Conservation (phyloP, 2,329 filamentous ascomycete genomes). For the Trichoderma pleuroti region DNA sequence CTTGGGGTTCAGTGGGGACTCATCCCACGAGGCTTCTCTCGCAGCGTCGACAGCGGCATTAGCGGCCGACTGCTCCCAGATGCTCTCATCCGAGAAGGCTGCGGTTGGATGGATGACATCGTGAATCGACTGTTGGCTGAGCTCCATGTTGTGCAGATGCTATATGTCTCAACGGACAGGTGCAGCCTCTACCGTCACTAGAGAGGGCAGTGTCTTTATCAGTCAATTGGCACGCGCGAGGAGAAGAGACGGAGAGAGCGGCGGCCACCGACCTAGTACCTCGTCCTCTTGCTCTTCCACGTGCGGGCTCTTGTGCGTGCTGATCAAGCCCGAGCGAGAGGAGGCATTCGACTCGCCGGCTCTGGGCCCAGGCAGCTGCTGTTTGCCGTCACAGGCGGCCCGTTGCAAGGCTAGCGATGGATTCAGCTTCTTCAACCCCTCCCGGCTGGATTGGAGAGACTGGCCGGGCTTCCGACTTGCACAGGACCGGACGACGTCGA, state of each 20-base stretch:
- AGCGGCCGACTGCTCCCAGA: background rate
- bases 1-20: conserved; percentile 55
- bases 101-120: conserved; percentile 58
- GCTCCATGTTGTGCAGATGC: conserved; percentile 43
- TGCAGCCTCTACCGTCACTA: background rate
- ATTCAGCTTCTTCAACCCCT: conserved; percentile 8
- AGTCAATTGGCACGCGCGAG: background rate
- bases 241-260: background rate
- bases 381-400: conserved; percentile 4
- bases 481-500: background rate
- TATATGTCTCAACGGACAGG: conserved; percentile 17
- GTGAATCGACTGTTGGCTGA: conserved; percentile 50
- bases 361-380: background rate
- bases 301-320: background rate
- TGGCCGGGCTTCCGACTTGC: background rate
- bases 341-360: background rate
- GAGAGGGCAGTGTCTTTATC: conserved; percentile 1
- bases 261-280: background rate
- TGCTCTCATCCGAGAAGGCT: conserved; percentile 37
- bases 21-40: conserved; percentile 38
- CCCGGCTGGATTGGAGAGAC: conserved; percentile 14
- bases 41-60: background rate
- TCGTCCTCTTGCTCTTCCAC: background rate
- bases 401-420: background rate
- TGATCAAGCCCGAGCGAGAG: background rate